Conservation (phyloP, 129 eudicot species). For the Lactuca saligna region DNA sequence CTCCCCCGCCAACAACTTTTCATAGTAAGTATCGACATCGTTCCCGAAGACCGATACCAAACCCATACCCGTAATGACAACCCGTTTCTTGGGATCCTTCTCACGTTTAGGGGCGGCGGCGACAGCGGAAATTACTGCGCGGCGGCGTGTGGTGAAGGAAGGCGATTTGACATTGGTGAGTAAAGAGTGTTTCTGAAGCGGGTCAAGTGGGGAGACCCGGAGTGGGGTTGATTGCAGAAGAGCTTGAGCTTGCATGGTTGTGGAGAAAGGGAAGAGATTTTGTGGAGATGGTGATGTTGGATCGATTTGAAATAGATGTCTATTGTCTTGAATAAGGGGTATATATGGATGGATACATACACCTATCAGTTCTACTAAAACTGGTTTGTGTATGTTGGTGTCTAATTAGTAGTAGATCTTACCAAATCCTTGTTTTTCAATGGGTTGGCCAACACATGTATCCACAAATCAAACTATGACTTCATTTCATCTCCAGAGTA, state of each 20-base stretch:
- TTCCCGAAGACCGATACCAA: constrained; percentile 94
- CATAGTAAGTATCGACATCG: constrained; percentile 80
- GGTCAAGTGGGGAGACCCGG: constrained; percentile 53
- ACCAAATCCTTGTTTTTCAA: constrained; percentile 22
- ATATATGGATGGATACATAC: background rate
- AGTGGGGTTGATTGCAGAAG: constrained; percentile 59
- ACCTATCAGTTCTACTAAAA: background rate
- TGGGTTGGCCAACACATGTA: constrained; percentile 15
- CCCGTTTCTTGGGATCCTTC: constrained; percentile 89
- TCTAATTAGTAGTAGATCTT: constrained; percentile 10
- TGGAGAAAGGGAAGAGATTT: background rate
- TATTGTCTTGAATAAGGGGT: constrained; percentile 3
- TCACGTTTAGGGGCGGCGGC: constrained; percentile 70
- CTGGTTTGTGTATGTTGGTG: constrained; percentile 3
- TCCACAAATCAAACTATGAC: background rate
- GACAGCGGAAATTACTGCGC: constrained; percentile 39
- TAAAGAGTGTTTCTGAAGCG: constrained; percentile 28
- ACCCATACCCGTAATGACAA: constrained; percentile 96
- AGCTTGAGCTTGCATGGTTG: constrained; percentile 70
- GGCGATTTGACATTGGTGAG: constrained; percentile 23
- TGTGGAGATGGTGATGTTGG: constrained; percentile 13
- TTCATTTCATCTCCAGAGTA: too few relatives aligned
- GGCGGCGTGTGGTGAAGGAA: constrained; percentile 35
- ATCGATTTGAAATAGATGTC: constrained; percentile 32
- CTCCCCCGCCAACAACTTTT: constrained; percentile 75